Percentiles rank a stretch among this genome's conserved stretches.
These are phyloP conservation scores for Omphalotus olearius DNA, from an alignment of 1,284 basidiomycete genomes.

Conservation along the genomic window DNA sequence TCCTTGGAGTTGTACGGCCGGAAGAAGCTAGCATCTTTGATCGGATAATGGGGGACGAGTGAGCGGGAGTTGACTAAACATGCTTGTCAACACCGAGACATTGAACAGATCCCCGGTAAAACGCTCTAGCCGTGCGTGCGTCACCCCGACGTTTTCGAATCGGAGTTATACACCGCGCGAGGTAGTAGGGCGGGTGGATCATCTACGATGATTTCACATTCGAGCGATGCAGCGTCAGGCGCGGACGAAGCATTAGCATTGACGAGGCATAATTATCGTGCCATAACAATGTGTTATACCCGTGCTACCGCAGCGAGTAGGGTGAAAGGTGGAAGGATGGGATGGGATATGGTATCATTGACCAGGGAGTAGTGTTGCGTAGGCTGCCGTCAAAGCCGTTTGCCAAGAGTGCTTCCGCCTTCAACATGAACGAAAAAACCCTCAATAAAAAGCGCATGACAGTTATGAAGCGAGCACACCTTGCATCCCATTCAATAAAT, in stretches of 20 bases:
- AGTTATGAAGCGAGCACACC: conserved; percentile 7
- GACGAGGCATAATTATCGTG: conserved; percentile 18
- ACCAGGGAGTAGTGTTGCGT: conserved; percentile 15
- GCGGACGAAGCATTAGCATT: neutral
- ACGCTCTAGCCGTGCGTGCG: conserved; percentile 20
- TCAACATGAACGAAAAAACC: neutral
- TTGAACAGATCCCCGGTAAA: conserved; percentile 21
- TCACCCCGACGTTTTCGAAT: conserved; percentile 18
- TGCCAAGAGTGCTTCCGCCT: conserved; percentile 12
- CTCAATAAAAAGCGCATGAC: neutral
- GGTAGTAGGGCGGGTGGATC: conserved; percentile 1
- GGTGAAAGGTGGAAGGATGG: conserved; percentile 18
- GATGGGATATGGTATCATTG: no score
- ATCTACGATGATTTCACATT: neutral
- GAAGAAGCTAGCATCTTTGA: no score
- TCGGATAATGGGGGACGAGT: neutral
- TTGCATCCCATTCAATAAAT: conserved; percentile 21
- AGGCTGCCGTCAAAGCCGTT: neutral
- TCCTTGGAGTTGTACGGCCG: neutral
- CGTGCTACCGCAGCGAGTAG: conserved; percentile 18
- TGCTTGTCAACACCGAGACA: conserved; percentile 16
- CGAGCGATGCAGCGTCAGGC: no score
- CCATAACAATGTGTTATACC: conserved; percentile 21
- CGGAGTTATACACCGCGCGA: neutral
- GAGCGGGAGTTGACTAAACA: conserved; percentile 13